Base-by-base conservation (phyloP, 177 flowering plant species). In the Tripterygium wilfordii region DNA sequence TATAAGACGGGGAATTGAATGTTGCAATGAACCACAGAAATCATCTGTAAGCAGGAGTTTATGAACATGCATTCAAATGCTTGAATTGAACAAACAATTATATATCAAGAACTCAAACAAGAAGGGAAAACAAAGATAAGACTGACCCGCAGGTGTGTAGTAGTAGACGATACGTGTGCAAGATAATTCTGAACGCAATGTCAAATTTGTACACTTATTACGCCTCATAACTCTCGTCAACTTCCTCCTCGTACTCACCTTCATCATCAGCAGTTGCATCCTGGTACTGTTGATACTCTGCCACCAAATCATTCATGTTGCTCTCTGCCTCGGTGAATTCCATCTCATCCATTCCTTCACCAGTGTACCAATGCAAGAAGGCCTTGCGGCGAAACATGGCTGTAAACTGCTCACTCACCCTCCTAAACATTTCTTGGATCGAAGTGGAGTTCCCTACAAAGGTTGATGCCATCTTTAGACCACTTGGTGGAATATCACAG, bases 331-430 rank as follows among this genome's bases (percentile, higher is more conserved):
- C 88, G 0, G 88, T 82, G 59, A 82, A 82, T 58, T 82, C 88
- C 88, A 82, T 82, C 66, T 82, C 88, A 37, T 82, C 88, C 88
- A 82, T 82, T 9, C 88, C 88, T 53, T 82, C 88, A 3, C 88
- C 88, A 3, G 88, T 82, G 39, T 82, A 82, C 88, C 88, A 81
- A 28, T 81, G 88, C 72, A 81, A 62, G 36, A 82, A 82, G 39
- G 88, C 88, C 71, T 82, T 82, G 48, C 88, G 65, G 36, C 88
- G 54, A 67, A 78, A 82, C 88, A 82, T 82, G 31, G 80, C 88
- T 0, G 88, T 82, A 68, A 82, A 82, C 64, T 82, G 88, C 68
- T 82, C 88, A 13, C 85, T 79, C 59, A 82, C 88, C 56, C 85
- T 65, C 67, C 88, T 69, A 66, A 80, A 80, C 87, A 80, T 80